Conservation (phyloP, 495 filamentous ascomycete species). For the Penicillium pulvis region DNA sequence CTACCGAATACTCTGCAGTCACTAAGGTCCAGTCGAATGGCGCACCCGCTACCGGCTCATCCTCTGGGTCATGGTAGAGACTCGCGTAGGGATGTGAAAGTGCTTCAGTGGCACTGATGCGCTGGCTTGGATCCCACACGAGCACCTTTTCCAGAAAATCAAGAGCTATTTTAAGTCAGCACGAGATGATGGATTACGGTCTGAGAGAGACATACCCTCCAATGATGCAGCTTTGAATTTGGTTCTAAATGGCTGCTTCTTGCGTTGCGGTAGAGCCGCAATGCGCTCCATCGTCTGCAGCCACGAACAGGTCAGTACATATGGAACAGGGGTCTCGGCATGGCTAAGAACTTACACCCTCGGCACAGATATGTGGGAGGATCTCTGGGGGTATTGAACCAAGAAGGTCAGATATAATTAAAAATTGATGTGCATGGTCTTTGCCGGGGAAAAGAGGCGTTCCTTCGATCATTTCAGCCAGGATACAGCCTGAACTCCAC, state of each 20-base stretch:
- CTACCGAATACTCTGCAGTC: not conserved
- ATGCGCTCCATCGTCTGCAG: constrained; percentile 5
- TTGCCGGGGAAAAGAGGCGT: constrained; percentile 6
- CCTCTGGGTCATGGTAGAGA: constrained; percentile 9
- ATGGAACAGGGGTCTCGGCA: not conserved
- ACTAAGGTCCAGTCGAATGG: constrained; percentile 1
- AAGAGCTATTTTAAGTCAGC: constrained; percentile 1
- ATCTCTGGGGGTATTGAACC: not conserved
- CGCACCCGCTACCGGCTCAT: constrained; percentile 2
- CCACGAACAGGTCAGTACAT: not conserved
- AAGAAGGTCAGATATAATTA: constrained; percentile 1
- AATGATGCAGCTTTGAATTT: not conserved
- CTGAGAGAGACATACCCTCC: not conserved
- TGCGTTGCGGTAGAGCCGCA: not conserved
- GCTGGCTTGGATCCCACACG: not conserved
- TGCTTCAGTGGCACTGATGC: not conserved
- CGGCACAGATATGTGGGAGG: not conserved
- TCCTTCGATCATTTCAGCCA: constrained; percentile 11
- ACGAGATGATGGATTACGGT: not conserved
- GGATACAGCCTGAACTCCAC: constrained; percentile 13
- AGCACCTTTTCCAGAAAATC: constrained; percentile 8
- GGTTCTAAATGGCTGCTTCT: not conserved
- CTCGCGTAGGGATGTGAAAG: constrained; percentile 1
- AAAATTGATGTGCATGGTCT: constrained; percentile 3
- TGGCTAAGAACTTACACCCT: not conserved